A percentile compares a stretch with the other conserved stretches of the same genome.
phyloP scores from a whole-genome alignment of 306 rosid species.

The Medicago ruthenica region DNA sequence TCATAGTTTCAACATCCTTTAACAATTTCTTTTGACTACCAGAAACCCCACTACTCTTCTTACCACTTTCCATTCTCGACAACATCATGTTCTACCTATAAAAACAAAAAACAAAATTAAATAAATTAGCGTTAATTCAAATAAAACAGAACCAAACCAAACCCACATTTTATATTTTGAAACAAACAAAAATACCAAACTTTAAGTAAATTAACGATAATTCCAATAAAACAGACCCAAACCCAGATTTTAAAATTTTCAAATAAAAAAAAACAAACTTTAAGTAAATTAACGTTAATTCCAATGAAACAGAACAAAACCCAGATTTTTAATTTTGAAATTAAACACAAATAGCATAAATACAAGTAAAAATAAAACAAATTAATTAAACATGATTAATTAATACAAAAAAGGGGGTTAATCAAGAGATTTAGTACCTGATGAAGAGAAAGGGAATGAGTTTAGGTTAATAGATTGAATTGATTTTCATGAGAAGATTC shows the following conservation, averaged over 20 bases:
- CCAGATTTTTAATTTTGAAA: neutral
- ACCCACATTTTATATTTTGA: neutral
- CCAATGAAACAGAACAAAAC: conserved; percentile 25
- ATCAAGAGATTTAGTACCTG: conserved; percentile 50
- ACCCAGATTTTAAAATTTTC: neutral
- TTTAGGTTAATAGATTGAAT: conserved; percentile 44
- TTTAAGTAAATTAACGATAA: conserved; percentile 21
- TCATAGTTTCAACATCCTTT: conserved; percentile 77
- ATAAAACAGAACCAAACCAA: conserved; percentile 38
- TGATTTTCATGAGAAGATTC: conserved; percentile 36
- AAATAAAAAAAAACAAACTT: neutral
- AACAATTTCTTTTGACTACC: conserved; percentile 57
- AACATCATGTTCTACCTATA: conserved; percentile 52
- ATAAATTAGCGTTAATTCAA: conserved; percentile 34
- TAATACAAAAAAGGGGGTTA: neutral
- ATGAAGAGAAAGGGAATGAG: conserved; percentile 36
- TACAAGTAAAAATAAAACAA: neutral
- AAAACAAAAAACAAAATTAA: conserved; percentile 9
- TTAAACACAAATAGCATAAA: neutral
- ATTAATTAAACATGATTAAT: neutral
- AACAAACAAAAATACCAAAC: neutral
- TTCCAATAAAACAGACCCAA: conserved; percentile 41
- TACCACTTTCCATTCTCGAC: conserved; percentile 69
- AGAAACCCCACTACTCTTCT: conserved; percentile 68
- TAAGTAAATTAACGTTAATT: conserved; percentile 31